These are phyloP conservation scores for Paspalum notatum DNA, from an alignment of 176 grass and related monocot genomes.

Conservation along the genomic window DNA sequence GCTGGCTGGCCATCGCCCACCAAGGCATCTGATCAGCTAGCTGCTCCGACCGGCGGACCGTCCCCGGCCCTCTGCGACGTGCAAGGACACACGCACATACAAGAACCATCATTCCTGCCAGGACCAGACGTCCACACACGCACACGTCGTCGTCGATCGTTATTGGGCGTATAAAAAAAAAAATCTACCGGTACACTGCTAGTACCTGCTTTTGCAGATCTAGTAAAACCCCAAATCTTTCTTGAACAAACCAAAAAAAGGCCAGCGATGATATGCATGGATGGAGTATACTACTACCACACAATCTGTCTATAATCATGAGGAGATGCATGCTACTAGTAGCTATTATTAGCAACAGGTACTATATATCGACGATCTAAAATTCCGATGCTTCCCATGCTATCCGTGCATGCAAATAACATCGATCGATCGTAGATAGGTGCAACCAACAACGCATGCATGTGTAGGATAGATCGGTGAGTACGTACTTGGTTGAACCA, in stretches of 20 bases:
- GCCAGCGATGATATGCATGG: not conserved
- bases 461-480: not conserved
- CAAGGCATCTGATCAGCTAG: not conserved
- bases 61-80: not conserved
- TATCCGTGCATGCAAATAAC: not conserved
- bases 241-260: slow-evolving; percentile 17
- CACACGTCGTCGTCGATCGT: not conserved
- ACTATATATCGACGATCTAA: not conserved
- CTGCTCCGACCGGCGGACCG: not conserved
- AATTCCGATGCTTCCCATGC: slow-evolving; percentile 3
- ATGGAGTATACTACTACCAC: not conserved
- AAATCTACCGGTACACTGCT: not conserved
- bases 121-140: slow-evolving; percentile 1
- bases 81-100: not conserved
- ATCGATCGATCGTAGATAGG: not conserved
- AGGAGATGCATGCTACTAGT: not conserved
- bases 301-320: not conserved
- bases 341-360: not conserved
- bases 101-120: slow-evolving; percentile 32
- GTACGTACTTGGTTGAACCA: no score
- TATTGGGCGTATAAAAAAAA: not conserved
- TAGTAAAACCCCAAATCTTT: slow-evolving; percentile 42
- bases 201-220: slow-evolving; percentile 35
- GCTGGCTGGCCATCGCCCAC: no score
- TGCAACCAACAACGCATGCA: slow-evolving; percentile 2